Conservation (phyloP, 1,139 yeast species). For the Magnusiomyces sp. region DNA sequence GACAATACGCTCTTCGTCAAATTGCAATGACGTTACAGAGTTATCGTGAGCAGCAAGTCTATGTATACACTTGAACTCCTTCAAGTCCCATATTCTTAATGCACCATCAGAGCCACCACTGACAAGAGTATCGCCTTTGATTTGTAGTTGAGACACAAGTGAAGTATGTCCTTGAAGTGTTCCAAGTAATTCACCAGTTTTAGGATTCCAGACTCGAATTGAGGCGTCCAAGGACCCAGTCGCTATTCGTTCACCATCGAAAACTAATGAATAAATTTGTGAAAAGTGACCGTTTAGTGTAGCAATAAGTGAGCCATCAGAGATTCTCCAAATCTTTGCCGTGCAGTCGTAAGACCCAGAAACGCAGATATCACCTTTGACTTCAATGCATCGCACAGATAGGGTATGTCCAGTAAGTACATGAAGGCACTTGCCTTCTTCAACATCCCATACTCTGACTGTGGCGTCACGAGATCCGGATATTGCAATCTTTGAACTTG, state of each 20-base stretch:
- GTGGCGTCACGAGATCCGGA: conserved; percentile 90
- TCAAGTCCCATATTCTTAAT: conserved; percentile 90
- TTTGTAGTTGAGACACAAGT: conserved; percentile 72
- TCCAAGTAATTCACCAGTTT: conserved; percentile 68
- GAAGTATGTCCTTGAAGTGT: conserved; percentile 68
- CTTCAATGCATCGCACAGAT: conserved; percentile 71
- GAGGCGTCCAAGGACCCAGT: conserved; percentile 90
- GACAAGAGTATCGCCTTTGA: conserved; percentile 77
- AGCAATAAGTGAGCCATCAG: conserved; percentile 64
- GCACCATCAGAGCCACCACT: conserved; percentile 91
- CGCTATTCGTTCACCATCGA: conserved; percentile 68
- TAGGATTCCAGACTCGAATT: conserved; percentile 83
- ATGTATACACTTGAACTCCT: conserved; percentile 77
- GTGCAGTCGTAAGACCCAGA: conserved; percentile 87
- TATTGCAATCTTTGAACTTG: conserved; percentile 63
- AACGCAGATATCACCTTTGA: conserved; percentile 37
- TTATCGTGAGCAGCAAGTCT: conserved; percentile 77
- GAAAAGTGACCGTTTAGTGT: conserved; percentile 80
- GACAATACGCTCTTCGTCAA: conserved; percentile 80
- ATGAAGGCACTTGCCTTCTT: conserved; percentile 62
- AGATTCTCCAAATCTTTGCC: conserved; percentile 79
- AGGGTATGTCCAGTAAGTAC: conserved; percentile 68
- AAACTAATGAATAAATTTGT: conserved; percentile 77
- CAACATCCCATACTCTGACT: conserved; percentile 84
- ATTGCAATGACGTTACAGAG: conserved; percentile 77